phyloP scores from a whole-genome alignment of 306 rosid genomes.

The Cucurbita moschata region DNA sequence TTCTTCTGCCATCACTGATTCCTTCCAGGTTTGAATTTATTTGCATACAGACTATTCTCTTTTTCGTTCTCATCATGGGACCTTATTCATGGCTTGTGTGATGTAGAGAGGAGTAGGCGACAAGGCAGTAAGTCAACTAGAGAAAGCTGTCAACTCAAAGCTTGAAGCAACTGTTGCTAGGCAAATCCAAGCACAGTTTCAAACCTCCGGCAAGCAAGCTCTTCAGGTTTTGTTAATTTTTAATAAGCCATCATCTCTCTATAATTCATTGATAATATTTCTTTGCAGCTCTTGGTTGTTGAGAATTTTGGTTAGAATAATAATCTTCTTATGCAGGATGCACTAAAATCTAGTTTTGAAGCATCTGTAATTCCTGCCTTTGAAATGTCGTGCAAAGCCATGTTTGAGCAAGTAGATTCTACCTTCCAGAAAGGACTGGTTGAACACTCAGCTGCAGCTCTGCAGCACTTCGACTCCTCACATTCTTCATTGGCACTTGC shows the following conservation, averaged over 20 bases:
- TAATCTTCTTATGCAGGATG: constrained; percentile 37
- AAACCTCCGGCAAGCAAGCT: constrained; percentile 89
- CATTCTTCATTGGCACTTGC: constrained; percentile 72
- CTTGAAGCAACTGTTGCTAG: constrained; percentile 90
- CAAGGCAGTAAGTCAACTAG: constrained; percentile 88
- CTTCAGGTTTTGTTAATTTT: constrained; percentile 49
- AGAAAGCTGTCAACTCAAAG: constrained; percentile 70
- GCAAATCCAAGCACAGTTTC: constrained; percentile 96
- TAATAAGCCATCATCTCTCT: too few species aligned
- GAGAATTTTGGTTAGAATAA: constrained; percentile 1
- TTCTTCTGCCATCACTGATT: constrained; percentile 55
- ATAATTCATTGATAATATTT: background rate
- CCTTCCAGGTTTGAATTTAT: constrained; percentile 70
- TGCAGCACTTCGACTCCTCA: constrained; percentile 70
- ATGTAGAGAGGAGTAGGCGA: constrained; percentile 91
- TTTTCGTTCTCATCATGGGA: constrained; percentile 3
- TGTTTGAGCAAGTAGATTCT: constrained; percentile 94
- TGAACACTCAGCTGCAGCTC: constrained; percentile 64
- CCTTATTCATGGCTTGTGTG: constrained; percentile 26
- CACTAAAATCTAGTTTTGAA: constrained; percentile 71
- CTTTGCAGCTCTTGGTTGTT: background rate
- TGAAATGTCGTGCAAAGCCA: constrained; percentile 80
- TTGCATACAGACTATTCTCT: constrained; percentile 8
- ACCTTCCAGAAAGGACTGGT: constrained; percentile 92
- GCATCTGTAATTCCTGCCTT: constrained; percentile 70